These are phyloP conservation scores for Claviceps humidiphila DNA, from an alignment of 2,329 filamentous ascomycete genomes.

Conservation along the genomic window DNA sequence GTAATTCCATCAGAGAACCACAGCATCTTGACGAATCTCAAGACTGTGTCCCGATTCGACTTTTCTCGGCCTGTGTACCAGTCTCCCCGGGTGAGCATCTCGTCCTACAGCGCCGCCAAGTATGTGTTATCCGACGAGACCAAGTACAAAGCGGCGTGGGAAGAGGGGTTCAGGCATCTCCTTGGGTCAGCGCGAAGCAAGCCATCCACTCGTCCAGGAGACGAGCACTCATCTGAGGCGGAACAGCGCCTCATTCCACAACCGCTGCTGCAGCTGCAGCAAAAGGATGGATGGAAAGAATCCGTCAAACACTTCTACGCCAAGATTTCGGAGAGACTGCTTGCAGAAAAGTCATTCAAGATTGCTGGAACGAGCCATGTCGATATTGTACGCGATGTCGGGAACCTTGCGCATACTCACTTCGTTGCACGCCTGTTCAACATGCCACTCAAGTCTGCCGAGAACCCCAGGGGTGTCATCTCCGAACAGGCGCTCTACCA, in stretches of 20 bases:
- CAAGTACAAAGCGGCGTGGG: conserved; percentile 54
- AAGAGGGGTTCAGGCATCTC: conserved; percentile 47
- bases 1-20: conserved; percentile 57
- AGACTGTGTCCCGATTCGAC: conserved; percentile 54
- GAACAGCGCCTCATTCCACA: background rate
- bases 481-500: conserved; percentile 44
- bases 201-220: conserved; percentile 33
- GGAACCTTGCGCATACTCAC: conserved; percentile 51
- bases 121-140: conserved; percentile 46
- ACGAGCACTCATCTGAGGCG: background rate
- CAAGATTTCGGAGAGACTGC: conserved; percentile 44
- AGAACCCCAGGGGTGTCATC: conserved; percentile 45
- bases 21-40: conserved; percentile 54
- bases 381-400: conserved; percentile 58
- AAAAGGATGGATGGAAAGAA: conserved; percentile 46
- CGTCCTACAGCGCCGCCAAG: conserved; percentile 47
- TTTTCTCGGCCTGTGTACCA: conserved; percentile 47
- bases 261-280: conserved; percentile 44
- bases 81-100: conserved; percentile 39
- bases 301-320: conserved; percentile 56
- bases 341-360: conserved; percentile 51
- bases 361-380: conserved; percentile 44
- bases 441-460: conserved; percentile 50
- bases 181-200: conserved; percentile 42
- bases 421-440: conserved; percentile 52